Base-by-base conservation (phyloP, 2,329 filamentous ascomycete genomes). In the Lachnellula occidentalis region DNA sequence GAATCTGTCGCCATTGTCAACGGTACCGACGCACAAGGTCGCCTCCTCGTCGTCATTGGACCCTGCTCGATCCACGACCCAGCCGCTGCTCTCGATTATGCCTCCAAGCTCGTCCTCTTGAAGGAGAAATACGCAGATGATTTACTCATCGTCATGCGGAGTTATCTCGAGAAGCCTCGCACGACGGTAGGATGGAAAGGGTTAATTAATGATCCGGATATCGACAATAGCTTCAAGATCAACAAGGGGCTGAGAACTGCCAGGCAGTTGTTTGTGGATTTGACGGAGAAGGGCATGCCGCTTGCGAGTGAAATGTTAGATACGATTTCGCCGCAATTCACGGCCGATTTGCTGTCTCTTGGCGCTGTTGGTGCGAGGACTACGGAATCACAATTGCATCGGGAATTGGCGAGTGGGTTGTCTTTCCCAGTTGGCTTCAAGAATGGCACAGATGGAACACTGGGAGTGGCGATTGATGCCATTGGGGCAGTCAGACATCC, bases 131-230 rank as follows among this genome's bases (percentile, higher is more conserved):
- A 96, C 77, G 81, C 88, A 71, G 82, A 92, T 67, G 90, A 97
- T 69, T 81, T 99, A 37, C 80, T 95, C 65, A 94, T 99, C 64
- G 87, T 99, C 58, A 99, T 99, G 94, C 88, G 94, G 65, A 89
- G 90, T 61, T 99, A 99, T 81, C 84, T 99, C 57, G 94, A 99
- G 80, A 99, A 99, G 80, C 94, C 94, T 21, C 86, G 94, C 61
- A 99, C 94, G 27, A 99, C 94, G 0, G 90, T 99, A 27, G 94
- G 94, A 64, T 99, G 94, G 94, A 99, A 99, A 78, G 94, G 94
- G 48, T 78, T 99, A 66, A 95, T 99, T 77, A 97, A 99, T 72
- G 94, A 99, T 74, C 94, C 94, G 2, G 92, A 97, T 69, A 95
- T 99, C 69, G 92, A 97, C 73, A 92, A 96, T 72, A 94, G 88